Evolutionary conservation across 179 eudicot genomes (phyloP).

Genomic region (Beta macrorhiza): DNA sequence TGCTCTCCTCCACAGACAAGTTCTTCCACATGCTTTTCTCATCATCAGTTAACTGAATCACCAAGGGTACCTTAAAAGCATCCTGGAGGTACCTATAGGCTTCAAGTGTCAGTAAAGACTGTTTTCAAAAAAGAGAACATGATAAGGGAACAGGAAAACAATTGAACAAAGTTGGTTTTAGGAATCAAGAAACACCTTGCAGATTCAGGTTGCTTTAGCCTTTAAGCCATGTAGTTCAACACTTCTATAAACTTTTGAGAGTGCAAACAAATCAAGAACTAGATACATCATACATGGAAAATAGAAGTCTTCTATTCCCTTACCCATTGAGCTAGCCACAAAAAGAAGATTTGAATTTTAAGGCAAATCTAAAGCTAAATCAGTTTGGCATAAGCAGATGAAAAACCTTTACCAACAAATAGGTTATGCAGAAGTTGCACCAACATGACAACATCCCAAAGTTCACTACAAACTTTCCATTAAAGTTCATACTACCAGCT

Average conservation of each 20-base stretch:
- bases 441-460: neutral
- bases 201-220: neutral
- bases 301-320: neutral
- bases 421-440: neutral
- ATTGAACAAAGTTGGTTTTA: neutral
- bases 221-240: neutral
- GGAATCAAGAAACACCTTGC: neutral
- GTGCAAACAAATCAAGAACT: neutral
- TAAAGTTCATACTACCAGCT: neutral
- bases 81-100: slow-evolving; percentile 90
- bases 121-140: neutral
- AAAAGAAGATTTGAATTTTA: neutral
- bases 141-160: neutral
- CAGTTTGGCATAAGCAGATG: neutral
- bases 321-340: neutral
- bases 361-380: neutral
- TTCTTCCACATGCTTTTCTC: slow-evolving; percentile 98
- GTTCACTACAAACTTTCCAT: neutral
- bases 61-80: slow-evolving; percentile 95
- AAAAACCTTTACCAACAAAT: neutral
- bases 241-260: neutral
- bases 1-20: slow-evolving; percentile 83
- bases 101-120: slow-evolving; percentile 25
- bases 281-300: neutral
- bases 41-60: slow-evolving; percentile 94